A percentile compares a stretch with the other conserved stretches of the same genome.
These are phyloP conservation scores for Dioszegia crocea DNA, from an alignment of 768 basidiomycete genomes.

Conservation along the genomic window DNA sequence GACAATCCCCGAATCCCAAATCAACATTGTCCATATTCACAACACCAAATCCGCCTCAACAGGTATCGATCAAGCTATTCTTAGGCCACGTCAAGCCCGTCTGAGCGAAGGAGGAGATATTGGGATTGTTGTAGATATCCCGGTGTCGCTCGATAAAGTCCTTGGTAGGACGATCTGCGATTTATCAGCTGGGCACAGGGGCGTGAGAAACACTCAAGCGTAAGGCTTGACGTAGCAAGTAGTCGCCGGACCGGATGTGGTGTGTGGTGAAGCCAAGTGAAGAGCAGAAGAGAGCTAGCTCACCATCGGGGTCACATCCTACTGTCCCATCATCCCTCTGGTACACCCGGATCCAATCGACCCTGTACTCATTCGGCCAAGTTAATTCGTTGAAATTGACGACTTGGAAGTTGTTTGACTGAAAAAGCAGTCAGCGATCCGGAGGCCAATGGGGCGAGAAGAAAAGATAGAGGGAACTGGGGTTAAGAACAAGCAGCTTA, in stretches of 20 bases:
- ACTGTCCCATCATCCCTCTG: conserved; percentile 60
- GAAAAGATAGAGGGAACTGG: too few species aligned
- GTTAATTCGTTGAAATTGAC: conserved; percentile 67
- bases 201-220: too few species aligned
- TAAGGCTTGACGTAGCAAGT: neutral
- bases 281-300: conserved; percentile 1
- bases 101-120: conserved; percentile 54
- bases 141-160: conserved; percentile 69
- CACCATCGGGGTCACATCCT: conserved; percentile 43
- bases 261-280: neutral
- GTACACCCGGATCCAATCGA: conserved; percentile 87
- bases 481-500: conserved; percentile 1
- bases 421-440: neutral
- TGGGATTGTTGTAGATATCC: conserved; percentile 73
- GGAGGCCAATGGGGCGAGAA: too few species aligned
- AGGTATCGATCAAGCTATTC: conserved; percentile 57
- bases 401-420: conserved; percentile 60
- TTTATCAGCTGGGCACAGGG: conserved; percentile 2
- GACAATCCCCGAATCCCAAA: too few species aligned
- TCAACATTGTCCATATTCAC: too few species aligned
- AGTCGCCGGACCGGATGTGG: too few species aligned
- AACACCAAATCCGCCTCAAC: conserved; percentile 18
- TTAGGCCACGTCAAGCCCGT: conserved; percentile 57
- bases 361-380: conserved; percentile 71
- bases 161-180: conserved; percentile 66